Evolutionary conservation across 306 rosid species (phyloP).

Genomic region (Rosa multiflora): DNA sequence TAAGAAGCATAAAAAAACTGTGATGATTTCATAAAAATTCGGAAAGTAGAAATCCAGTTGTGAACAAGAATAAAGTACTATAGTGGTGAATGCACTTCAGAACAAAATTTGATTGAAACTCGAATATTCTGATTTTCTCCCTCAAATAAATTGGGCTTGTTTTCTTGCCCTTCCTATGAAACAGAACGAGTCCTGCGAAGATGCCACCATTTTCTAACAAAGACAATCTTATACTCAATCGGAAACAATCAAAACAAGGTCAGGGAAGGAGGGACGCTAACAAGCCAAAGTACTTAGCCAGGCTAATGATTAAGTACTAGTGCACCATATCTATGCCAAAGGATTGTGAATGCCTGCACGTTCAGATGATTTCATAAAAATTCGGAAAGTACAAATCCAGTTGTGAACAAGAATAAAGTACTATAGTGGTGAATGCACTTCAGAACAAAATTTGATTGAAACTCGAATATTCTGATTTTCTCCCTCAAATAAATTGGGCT

Average conservation of each 20-base stretch:
- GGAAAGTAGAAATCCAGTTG: background rate
- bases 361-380: background rate
- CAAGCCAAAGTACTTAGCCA: conserved; percentile 3
- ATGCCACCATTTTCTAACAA: background rate
- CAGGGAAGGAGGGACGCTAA: background rate
- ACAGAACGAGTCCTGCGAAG: background rate
- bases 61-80: background rate
- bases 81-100: background rate
- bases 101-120: background rate
- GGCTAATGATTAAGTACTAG: background rate
- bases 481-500: background rate
- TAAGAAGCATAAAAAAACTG: background rate
- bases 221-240: background rate
- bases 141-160: background rate
- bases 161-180: background rate
- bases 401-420: background rate
- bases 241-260: background rate
- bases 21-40: background rate
- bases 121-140: background rate
- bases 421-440: background rate
- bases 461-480: background rate
- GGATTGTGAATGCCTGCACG: no score
- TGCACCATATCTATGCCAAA: background rate
- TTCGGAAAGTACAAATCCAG: background rate
- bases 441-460: background rate